A percentile compares a stretch with the other conserved stretches of the same genome.
These are phyloP conservation scores for Combretum micranthum DNA, from an alignment of 345 rosid species.

Conservation along the genomic window DNA sequence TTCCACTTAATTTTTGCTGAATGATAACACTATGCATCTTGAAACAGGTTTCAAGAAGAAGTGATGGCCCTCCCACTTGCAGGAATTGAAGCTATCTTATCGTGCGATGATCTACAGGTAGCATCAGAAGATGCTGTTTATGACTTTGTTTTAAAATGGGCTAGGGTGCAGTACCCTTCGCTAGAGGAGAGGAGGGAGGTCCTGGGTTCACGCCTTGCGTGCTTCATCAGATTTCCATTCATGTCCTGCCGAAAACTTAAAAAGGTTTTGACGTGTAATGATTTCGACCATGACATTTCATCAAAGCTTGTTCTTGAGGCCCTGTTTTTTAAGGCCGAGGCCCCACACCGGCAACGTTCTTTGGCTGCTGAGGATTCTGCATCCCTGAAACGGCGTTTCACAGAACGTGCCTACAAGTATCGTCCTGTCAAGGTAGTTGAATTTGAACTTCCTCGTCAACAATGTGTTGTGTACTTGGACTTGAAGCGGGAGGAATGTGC, in stretches of 20 bases:
- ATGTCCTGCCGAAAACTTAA: conserved; percentile 95
- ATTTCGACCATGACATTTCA: conserved; percentile 86
- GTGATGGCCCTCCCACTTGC: conserved; percentile 87
- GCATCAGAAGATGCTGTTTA: conserved; percentile 98
- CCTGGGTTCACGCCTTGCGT: conserved; percentile 68
- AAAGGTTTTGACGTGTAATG: conserved; percentile 76
- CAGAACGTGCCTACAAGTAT: conserved; percentile 93
- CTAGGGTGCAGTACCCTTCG: conserved; percentile 54
- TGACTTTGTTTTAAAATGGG: conserved; percentile 93
- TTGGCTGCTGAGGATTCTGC: conserved; percentile 77
- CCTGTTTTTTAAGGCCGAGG: conserved; percentile 98
- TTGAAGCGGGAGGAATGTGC: conserved; percentile 81
- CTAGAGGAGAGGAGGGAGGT: conserved; percentile 80
- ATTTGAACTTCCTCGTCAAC: conserved; percentile 90
- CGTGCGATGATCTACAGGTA: conserved; percentile 90
- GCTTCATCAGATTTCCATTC: conserved; percentile 87
- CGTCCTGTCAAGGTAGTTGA: conserved; percentile 96
- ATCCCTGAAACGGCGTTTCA: conserved; percentile 58
- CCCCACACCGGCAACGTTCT: conserved; percentile 85
- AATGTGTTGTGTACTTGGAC: conserved; percentile 92
- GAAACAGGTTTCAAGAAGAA: conserved; percentile 74
- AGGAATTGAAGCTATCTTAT: conserved; percentile 86
- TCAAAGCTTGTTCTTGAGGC: conserved; percentile 96
- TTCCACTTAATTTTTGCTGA: too few relatives aligned
- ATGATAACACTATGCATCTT: background rate